Evolutionary conservation across 2,329 filamentous ascomycete species (phyloP), one percentile per base, ranked within the genome.

Genomic region (Aspergillus aculeatinus): DNA sequence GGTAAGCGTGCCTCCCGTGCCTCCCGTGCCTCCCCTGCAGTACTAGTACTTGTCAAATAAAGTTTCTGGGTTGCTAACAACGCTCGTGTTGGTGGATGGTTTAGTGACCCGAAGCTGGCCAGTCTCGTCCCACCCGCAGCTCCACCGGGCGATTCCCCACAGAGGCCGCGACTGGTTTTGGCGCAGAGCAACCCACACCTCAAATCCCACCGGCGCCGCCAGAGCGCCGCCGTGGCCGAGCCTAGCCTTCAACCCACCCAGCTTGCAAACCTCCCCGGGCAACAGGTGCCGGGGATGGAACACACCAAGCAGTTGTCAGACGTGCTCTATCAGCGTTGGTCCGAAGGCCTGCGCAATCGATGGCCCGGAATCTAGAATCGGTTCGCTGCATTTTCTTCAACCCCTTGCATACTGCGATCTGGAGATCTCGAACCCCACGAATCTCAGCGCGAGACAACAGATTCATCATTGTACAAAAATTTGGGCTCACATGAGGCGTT

Each of bases 291-390:
- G 1, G 94, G 92, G 2, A 94, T 97, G 91, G 93, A 97, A 76
- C 94, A 97, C 76, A 90, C 89, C 65, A 91, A 92, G 71, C 87
- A 96, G 72, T 82, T 98, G 42, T 91, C 91, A 1, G 92, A 97
- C 74, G 91, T 96, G 21, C 84, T 99, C 21, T 98, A 97, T 77
- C 87, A 88, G 16, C 86, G 94, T 48, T 99, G 95, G 95, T 87
- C 89, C 2, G 91, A 96, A 60, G 92, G 92, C 1, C 79, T 98
- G 68, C 87, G 88, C 64, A 83, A 85, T 57, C 82, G 89, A 58
- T 93, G 89, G 89, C 79, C 81, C 19, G 78, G 67, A 21, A 51
- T 71, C 25, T 71, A 60, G 39, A 19, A n/a, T 19, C 6, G 39
- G 16, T 9, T 44, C 6, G 19, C 14, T 44, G 14, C 14, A n/a